Conservation (phyloP, 129 eudicot genomes). For the Centella asiatica region DNA sequence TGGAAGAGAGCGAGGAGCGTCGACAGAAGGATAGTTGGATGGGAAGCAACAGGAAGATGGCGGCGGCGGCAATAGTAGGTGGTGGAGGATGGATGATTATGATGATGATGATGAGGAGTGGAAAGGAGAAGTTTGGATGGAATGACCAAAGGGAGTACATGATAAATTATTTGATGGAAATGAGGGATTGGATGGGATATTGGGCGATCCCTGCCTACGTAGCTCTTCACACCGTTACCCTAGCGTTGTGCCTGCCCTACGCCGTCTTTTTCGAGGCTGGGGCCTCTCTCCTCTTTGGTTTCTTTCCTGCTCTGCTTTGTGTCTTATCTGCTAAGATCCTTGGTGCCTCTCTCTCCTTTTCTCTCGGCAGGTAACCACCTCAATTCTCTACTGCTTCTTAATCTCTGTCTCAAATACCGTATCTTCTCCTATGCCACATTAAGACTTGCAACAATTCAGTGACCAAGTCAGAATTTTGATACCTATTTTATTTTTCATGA, state of each 20-base stretch:
- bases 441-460: no score
- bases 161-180: conserved; percentile 30
- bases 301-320: conserved; percentile 75
- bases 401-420: no score
- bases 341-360: conserved; percentile 91
- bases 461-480: no score
- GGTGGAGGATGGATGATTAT: background rate
- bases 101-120: conserved; percentile 10
- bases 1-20: background rate
- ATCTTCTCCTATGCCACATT: no score
- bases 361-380: conserved; percentile 55
- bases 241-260: conserved; percentile 71
- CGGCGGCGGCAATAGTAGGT: conserved; percentile 15
- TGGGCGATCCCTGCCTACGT: conserved; percentile 96
- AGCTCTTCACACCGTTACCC: conserved; percentile 62
- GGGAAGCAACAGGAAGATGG: conserved; percentile 9
- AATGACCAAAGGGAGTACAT: conserved; percentile 2
- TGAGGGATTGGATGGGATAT: conserved; percentile 61
- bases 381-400: no score
- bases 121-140: conserved; percentile 29
- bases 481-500: no score
- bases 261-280: conserved; percentile 94
- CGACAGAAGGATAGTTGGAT: background rate
- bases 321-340: conserved; percentile 86
- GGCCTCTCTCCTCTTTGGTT: conserved; percentile 87